Percentiles rank a stretch among this genome's conserved stretches.
phyloP scores from a whole-genome alignment of 2,329 filamentous ascomycete genomes.

The Fusarium pseudonygamai region DNA sequence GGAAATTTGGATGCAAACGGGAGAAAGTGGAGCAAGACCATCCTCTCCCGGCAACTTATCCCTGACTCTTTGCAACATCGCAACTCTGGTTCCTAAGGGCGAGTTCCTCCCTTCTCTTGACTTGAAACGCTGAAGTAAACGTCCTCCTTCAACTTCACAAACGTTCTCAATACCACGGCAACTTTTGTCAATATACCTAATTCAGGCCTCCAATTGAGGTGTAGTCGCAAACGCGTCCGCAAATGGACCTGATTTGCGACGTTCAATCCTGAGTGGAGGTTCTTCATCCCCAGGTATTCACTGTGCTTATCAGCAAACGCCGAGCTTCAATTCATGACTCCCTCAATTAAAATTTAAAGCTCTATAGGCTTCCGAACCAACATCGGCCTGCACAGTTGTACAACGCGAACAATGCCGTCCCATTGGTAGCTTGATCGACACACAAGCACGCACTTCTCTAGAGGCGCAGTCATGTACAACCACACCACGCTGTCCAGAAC shows the following conservation, averaged over 20 bases:
- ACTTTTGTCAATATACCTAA: neutral
- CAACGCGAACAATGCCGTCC: slow-evolving; percentile 31
- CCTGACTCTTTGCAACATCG: neutral
- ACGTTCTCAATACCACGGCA: neutral
- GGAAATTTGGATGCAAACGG: slow-evolving; percentile 15
- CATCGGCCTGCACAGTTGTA: slow-evolving; percentile 37
- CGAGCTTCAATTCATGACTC: neutral
- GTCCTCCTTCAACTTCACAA: no score
- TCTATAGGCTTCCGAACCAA: slow-evolving; percentile 29
- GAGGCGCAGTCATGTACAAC: slow-evolving; percentile 34
- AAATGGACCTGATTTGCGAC: slow-evolving; percentile 38
- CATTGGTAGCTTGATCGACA: slow-evolving; percentile 37
- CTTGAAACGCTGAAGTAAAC: neutral
- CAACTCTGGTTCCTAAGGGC: neutral
- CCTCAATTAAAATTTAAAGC: neutral
- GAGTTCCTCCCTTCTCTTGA: neutral
- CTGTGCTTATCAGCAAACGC: slow-evolving; percentile 4
- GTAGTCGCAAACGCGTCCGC: slow-evolving; percentile 30
- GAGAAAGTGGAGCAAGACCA: slow-evolving; percentile 13
- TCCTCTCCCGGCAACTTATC: neutral
- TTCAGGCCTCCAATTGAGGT: neutral
- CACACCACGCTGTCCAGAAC: slow-evolving; percentile 26
- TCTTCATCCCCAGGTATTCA: neutral
- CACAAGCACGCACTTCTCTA: slow-evolving; percentile 22
- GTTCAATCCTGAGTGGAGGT: neutral